These are phyloP conservation scores for Fusarium sambucinum DNA, from an alignment of 2,329 filamentous ascomycete genomes.

Conservation along the genomic window DNA sequence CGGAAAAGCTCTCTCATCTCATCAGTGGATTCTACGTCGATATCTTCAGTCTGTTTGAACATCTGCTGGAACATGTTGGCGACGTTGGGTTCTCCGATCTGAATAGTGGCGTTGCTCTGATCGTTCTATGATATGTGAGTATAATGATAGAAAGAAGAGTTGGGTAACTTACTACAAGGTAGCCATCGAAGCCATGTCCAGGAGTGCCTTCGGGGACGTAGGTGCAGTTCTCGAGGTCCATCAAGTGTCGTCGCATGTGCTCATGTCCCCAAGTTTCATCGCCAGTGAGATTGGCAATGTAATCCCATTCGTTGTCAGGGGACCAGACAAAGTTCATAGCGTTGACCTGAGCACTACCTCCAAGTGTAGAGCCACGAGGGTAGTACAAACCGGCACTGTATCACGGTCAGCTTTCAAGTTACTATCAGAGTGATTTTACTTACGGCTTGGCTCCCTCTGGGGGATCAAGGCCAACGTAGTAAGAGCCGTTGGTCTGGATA, in stretches of 20 bases:
- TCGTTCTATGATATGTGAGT: neutral
- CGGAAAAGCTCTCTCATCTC: constrained; percentile 6
- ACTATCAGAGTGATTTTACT: neutral
- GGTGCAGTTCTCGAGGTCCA: constrained; percentile 1
- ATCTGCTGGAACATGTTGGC: neutral
- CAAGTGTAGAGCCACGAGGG: constrained; percentile 11
- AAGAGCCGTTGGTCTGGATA: constrained; percentile 13
- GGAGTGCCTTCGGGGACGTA: neutral
- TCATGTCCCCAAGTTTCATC: constrained; percentile 5
- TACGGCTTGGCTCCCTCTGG: constrained; percentile 6
- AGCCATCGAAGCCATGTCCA: neutral
- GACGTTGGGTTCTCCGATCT: neutral
- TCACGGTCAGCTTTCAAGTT: neutral
- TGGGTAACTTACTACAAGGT: constrained; percentile 2
- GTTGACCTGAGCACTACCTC: constrained; percentile 7
- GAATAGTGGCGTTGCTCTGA: neutral
- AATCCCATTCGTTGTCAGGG: constrained; percentile 7
- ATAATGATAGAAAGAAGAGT: rapidly evolving
- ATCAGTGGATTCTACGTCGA: neutral
- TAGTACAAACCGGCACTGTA: constrained; percentile 12
- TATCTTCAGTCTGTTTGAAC: neutral
- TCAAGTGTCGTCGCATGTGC: constrained; percentile 3
- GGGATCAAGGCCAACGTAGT: constrained; percentile 17
- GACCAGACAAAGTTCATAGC: constrained; percentile 17
- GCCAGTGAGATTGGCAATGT: neutral